Percentiles rank a stretch among this genome's conserved stretches.
Conservation (phyloP, 768 basidiomycete genomes). For the Tylopilus plumbeoviolaceoides region DNA sequence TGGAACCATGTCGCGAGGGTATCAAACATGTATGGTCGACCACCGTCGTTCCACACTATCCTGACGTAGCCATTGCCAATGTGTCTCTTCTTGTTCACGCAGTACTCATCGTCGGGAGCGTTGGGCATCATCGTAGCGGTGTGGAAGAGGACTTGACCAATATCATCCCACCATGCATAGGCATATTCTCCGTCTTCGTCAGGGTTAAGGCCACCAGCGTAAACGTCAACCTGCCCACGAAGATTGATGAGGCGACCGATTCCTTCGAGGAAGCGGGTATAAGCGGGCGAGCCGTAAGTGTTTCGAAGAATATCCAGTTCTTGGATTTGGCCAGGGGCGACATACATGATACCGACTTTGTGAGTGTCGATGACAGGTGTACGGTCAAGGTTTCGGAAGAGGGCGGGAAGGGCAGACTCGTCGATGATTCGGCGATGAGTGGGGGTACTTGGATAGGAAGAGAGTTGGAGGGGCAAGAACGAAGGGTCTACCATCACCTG, state of each 20-base stretch:
- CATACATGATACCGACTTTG: conserved; percentile 95
- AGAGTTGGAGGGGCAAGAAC: conserved; percentile 82
- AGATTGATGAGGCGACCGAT: conserved; percentile 85
- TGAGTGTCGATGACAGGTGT: conserved; percentile 96
- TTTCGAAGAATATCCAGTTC: conserved; percentile 88
- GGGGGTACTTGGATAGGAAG: conserved; percentile 55
- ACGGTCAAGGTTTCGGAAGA: conserved; percentile 67
- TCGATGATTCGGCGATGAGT: conserved; percentile 46
- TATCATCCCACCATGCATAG: conserved; percentile 99
- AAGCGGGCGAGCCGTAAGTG: conserved; percentile 89
- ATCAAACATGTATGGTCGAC: conserved; percentile 83
- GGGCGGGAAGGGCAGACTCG: conserved; percentile 49
- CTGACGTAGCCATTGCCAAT: conserved; percentile 97
- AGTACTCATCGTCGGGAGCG: conserved; percentile 57
- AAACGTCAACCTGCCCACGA: conserved; percentile 87
- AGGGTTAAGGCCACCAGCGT: conserved; percentile 86
- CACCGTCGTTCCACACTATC: conserved; percentile 98
- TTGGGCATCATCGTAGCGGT: conserved; percentile 98
- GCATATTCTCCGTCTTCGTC: conserved; percentile 95
- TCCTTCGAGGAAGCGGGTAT: conserved; percentile 88
- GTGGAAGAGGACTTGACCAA: conserved; percentile 92
- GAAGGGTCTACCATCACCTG: conserved; percentile 82
- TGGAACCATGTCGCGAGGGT: conserved; percentile 92
- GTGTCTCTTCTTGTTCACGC: conserved; percentile 86
- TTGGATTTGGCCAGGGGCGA: conserved; percentile 82